These are phyloP conservation scores for Schizophyllum amplum DNA, from an alignment of 1,284 basidiomycete species.

Conservation along the genomic window DNA sequence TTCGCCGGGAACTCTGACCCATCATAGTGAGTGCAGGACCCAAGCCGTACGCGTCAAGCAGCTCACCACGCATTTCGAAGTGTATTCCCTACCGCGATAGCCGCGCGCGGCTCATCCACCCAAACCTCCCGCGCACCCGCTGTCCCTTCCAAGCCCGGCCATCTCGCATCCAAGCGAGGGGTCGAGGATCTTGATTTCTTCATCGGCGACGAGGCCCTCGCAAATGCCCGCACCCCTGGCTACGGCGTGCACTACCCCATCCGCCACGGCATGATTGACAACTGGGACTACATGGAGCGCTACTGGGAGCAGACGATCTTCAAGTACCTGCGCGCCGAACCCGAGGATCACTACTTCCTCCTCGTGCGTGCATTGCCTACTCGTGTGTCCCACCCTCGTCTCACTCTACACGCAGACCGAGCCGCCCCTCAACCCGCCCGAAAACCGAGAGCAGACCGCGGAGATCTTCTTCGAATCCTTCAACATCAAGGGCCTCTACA, in stretches of 20 bases:
- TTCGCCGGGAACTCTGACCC: constrained; percentile 99
- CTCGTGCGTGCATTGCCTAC: constrained; percentile 51
- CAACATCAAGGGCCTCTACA: constrained; percentile 97
- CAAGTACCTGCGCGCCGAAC: constrained; percentile 98
- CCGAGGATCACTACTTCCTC: constrained; percentile 98
- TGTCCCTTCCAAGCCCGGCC: constrained; percentile 79
- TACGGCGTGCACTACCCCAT: constrained; percentile 98
- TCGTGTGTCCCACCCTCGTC: not conserved
- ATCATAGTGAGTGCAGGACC: constrained; percentile 65
- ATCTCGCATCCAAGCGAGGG: constrained; percentile 93
- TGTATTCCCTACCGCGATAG: constrained; percentile 95
- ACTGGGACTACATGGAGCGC: constrained; percentile 99
- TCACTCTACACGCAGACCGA: constrained; percentile 66
- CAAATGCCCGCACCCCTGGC: constrained; percentile 83
- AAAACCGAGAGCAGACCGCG: constrained; percentile 98
- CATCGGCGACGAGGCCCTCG: constrained; percentile 97
- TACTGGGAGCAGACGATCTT: constrained; percentile 99
- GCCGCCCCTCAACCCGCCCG: constrained; percentile 95
- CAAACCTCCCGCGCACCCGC: constrained; percentile 65
- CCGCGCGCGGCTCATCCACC: constrained; percentile 66
- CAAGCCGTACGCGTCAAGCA: not conserved
- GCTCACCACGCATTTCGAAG: constrained; percentile 26
- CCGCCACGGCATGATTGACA: constrained; percentile 96
- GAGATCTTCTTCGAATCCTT: constrained; percentile 99
- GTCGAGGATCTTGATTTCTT: constrained; percentile 99